Conservation (phyloP, 2,329 filamentous ascomycete species). For the Cladosporium sp. region DNA sequence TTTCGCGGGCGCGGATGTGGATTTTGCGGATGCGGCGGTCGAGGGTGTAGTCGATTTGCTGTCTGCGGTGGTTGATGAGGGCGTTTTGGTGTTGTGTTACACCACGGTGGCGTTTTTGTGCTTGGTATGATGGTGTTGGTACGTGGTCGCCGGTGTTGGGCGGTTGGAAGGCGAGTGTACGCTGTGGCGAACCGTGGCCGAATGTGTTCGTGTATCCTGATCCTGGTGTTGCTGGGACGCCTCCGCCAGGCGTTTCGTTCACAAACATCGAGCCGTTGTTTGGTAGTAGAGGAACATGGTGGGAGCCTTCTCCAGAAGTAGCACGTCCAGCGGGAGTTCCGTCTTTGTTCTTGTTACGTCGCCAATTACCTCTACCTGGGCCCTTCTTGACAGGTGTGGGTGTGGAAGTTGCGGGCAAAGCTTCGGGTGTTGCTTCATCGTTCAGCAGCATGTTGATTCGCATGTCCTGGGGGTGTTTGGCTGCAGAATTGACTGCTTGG, state of each 20-base stretch:
- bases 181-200: constrained; percentile 16
- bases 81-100: constrained; percentile 80
- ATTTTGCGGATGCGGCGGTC: constrained; percentile 69
- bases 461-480: constrained; percentile 44
- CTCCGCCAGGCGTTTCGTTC: constrained; percentile 18
- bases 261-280: constrained; percentile 34
- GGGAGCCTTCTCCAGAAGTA: constrained; percentile 33
- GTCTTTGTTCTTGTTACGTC: constrained; percentile 39
- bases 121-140: constrained; percentile 36
- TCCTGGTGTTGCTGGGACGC: constrained; percentile 12
- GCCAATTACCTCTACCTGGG: constrained; percentile 53
- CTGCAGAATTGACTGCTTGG: constrained; percentile 39
- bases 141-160: constrained; percentile 31
- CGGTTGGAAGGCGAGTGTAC: constrained; percentile 28
- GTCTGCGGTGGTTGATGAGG: constrained; percentile 74
- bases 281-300: constrained; percentile 37
- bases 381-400: constrained; percentile 40
- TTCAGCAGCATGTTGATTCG: constrained; percentile 51
- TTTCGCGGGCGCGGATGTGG: constrained; percentile 64
- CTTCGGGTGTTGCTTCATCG: constrained; percentile 38
- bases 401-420: constrained; percentile 31
- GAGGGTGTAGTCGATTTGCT: constrained; percentile 79
- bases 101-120: constrained; percentile 63
- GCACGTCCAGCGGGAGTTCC: constrained; percentile 19
- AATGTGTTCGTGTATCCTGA: constrained; percentile 12